These are phyloP conservation scores for Daldinia childiae DNA, from an alignment of 495 filamentous ascomycete genomes.

Conservation along the genomic window DNA sequence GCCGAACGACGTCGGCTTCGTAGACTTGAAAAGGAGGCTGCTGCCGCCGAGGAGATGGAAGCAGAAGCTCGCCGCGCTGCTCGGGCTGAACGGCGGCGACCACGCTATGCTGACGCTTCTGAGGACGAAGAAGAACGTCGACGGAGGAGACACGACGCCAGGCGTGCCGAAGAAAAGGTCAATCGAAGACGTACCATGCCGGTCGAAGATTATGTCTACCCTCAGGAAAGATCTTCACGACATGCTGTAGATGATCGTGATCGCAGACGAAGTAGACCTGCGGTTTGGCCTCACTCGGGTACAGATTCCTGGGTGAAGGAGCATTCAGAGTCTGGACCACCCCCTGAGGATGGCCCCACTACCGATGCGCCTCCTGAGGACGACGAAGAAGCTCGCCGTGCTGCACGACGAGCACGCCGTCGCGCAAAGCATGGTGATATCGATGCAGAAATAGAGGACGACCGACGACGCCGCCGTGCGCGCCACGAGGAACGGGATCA, in stretches of 20 bases:
- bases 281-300: slow-evolving; percentile 63
- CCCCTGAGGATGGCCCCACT: slow-evolving; percentile 50
- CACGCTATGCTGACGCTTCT: slow-evolving; percentile 39
- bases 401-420: slow-evolving; percentile 55
- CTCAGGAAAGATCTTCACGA: slow-evolving; percentile 52
- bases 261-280: slow-evolving; percentile 48
- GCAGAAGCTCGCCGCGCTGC: slow-evolving; percentile 58
- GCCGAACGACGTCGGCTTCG: slow-evolving; percentile 57
- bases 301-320: slow-evolving; percentile 69
- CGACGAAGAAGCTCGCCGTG: slow-evolving; percentile 60
- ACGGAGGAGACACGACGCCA: slow-evolving; percentile 58
- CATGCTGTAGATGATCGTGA: slow-evolving; percentile 40
- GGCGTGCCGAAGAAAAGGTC: slow-evolving; percentile 52
- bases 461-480: slow-evolving; percentile 55
- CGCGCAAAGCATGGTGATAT: slow-evolving; percentile 56
- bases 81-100: slow-evolving; percentile 49
- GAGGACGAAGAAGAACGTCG: slow-evolving; percentile 62
- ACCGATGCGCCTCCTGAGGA: slow-evolving; percentile 44
- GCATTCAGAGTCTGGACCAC: slow-evolving; percentile 65
- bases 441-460: slow-evolving; percentile 53
- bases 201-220: slow-evolving; percentile 56
- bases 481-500: slow-evolving; percentile 56
- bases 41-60: slow-evolving; percentile 52
- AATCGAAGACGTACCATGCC: slow-evolving; percentile 51
- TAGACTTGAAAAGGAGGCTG: slow-evolving; percentile 49